These are phyloP conservation scores for Lentinula boryana DNA, from an alignment of 768 basidiomycete species.

Conservation along the genomic window DNA sequence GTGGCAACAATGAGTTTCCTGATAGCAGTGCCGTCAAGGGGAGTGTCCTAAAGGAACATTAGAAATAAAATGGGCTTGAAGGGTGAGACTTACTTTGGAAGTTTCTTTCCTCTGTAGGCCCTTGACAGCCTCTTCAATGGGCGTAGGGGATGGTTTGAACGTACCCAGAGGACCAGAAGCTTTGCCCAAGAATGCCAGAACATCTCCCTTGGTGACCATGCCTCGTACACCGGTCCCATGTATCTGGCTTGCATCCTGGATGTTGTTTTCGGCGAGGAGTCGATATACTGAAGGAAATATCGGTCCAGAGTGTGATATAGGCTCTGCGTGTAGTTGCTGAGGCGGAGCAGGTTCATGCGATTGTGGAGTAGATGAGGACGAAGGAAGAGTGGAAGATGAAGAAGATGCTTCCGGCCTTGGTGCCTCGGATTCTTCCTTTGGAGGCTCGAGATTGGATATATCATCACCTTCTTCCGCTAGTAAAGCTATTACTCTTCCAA, in stretches of 20 bases:
- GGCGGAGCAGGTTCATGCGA: conserved; percentile 18
- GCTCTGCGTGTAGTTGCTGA: conserved; percentile 25
- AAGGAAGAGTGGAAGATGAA: conserved; percentile 23
- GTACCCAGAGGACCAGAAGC: conserved; percentile 75
- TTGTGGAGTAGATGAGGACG: conserved; percentile 13
- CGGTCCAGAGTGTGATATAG: conserved; percentile 54
- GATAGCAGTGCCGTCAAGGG: conserved; percentile 59
- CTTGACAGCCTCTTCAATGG: conserved; percentile 14
- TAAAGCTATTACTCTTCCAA: conserved; percentile 87
- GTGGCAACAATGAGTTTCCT: conserved; percentile 60
- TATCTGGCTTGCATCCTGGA: conserved; percentile 59
- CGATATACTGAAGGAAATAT: conserved; percentile 90
- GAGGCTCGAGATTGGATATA: conserved; percentile 73
- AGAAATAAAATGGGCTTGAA: neutral
- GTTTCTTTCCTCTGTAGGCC: conserved; percentile 27
- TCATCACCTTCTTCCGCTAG: conserved; percentile 97
- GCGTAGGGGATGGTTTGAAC: conserved; percentile 43
- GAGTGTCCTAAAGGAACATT: conserved; percentile 17
- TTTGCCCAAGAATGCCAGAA: conserved; percentile 80
- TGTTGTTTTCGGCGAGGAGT: conserved; percentile 59
- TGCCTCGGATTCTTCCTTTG: conserved; percentile 37
- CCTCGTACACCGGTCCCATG: conserved; percentile 88
- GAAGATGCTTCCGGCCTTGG: conserved; percentile 22
- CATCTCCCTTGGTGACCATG: conserved; percentile 95
- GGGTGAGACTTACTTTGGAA: conserved; percentile 27